Evolutionary conservation across 371 early-diverging fungal genomes (phyloP).

Genomic region (Mortierella sp.): DNA sequence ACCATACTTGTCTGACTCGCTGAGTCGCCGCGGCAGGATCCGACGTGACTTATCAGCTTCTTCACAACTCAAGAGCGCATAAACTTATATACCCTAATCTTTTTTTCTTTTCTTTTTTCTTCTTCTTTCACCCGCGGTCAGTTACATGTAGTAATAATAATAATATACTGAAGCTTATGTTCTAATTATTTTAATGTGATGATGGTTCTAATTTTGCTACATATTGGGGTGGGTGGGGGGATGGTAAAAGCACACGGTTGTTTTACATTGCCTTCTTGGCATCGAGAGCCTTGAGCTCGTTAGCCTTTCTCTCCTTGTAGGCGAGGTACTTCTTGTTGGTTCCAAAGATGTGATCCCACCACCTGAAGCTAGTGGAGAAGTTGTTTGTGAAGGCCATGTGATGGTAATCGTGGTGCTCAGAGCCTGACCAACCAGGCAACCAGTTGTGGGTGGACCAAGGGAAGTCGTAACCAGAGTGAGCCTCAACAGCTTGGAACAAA

Average conservation of each 20-base stretch:
- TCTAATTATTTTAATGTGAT: not conserved
- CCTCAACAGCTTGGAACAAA: slow-evolving; percentile 88
- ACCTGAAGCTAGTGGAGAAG: slow-evolving; percentile 84
- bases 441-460: slow-evolving; percentile 88
- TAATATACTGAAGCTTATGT: too few relatives aligned
- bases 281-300: slow-evolving; percentile 31
- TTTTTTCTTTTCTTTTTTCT: not conserved
- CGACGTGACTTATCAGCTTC: slow-evolving; percentile 19
- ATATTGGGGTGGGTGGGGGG: not conserved
- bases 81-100: not conserved
- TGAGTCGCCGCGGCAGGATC: slow-evolving; percentile 35
- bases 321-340: slow-evolving; percentile 84
- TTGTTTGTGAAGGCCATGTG: slow-evolving; percentile 87
- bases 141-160: too few relatives aligned
- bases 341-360: slow-evolving; percentile 87
- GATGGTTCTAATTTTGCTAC: too few relatives aligned
- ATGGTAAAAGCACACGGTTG: not conserved
- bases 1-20: slow-evolving; percentile 41
- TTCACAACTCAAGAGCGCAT: not conserved
- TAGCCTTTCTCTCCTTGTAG: slow-evolving; percentile 58
- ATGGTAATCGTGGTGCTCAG: slow-evolving; percentile 90
- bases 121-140: too few relatives aligned
- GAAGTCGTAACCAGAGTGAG: slow-evolving; percentile 96
- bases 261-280: slow-evolving; percentile 49
- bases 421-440: slow-evolving; percentile 85